These are phyloP conservation scores for Secale cereale DNA, from an alignment of 176 grass and related monocot species.

Conservation along the genomic window DNA sequence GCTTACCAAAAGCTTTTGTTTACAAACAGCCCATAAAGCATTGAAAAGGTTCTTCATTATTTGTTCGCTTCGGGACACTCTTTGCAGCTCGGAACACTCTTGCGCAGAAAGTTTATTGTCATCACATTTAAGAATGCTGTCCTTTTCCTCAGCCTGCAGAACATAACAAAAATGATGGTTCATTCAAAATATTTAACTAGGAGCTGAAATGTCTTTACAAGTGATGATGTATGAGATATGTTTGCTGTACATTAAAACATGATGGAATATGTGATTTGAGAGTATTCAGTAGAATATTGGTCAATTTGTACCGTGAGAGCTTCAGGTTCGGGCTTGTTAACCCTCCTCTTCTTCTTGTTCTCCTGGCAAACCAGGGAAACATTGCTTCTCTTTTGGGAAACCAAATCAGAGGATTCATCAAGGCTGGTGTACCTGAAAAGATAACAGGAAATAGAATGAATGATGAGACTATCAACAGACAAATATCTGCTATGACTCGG, in stretches of 20 bases:
- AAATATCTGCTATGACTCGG: not conserved
- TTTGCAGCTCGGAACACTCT: conserved; percentile 53
- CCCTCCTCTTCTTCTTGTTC: conserved; percentile 50
- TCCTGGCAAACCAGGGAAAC: conserved; percentile 45
- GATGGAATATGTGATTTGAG: too few species aligned
- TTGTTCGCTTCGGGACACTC: conserved; percentile 48
- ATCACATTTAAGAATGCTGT: not conserved
- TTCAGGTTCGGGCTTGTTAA: conserved; percentile 37
- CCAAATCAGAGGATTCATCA: conserved; percentile 38
- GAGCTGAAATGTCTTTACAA: conserved; percentile 8
- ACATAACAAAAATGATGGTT: conserved; percentile 11
- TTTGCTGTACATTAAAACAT: too few species aligned
- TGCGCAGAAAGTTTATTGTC: conserved; percentile 21
- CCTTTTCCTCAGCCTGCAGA: conserved; percentile 43
- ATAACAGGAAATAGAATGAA: conserved; percentile 16
- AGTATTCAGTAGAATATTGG: too few species aligned
- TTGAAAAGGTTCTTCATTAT: conserved; percentile 54
- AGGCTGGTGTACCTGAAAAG: conserved; percentile 48
- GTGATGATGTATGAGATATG: not conserved
- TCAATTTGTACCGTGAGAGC: conserved; percentile 29
- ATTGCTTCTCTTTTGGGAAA: conserved; percentile 58
- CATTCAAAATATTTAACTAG: not conserved
- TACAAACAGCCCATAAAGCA: conserved; percentile 53
- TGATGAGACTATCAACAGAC: not conserved
- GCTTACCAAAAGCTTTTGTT: conserved; percentile 56